A percentile compares a stretch with the other conserved stretches of the same genome.
phyloP scores from a whole-genome alignment of 2,329 filamentous ascomycete genomes.

The Pseudopithomyces chartarum region DNA sequence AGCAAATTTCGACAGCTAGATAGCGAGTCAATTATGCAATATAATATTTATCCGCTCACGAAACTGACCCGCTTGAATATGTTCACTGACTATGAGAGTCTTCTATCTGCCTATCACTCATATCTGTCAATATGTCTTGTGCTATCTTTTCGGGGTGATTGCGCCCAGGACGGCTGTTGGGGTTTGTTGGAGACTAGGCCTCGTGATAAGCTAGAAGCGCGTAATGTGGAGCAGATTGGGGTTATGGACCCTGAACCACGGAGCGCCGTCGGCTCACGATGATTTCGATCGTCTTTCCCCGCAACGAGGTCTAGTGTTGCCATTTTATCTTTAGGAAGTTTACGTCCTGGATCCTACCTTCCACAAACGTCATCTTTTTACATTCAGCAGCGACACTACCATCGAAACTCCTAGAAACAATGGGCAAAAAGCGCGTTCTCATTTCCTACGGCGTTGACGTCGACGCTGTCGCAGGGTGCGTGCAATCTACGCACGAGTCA shows the following conservation, averaged over 20 bases:
- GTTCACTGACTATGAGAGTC: background rate
- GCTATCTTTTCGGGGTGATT: background rate
- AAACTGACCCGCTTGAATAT: background rate
- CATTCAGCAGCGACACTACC: background rate
- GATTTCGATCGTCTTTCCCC: background rate
- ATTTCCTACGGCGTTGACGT: slow-evolving; percentile 72
- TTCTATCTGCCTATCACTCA: background rate
- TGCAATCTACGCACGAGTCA: slow-evolving; percentile 59
- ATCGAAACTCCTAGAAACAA: slow-evolving; percentile 15
- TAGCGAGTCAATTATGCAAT: background rate
- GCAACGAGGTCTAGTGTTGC: background rate
- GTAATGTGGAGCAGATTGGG: background rate
- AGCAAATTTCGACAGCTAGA: background rate
- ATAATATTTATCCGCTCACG: background rate
- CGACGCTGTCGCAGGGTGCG: slow-evolving; percentile 66
- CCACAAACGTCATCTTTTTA: too few species aligned
- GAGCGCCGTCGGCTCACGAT: background rate
- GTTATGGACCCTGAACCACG: background rate
- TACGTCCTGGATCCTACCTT: background rate
- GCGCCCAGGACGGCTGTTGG: background rate
- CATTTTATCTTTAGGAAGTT: background rate
- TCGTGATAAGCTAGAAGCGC: slow-evolving; percentile 1
- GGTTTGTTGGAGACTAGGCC: slow-evolving; percentile 5
- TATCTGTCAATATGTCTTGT: background rate
- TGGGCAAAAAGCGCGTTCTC: slow-evolving; percentile 59